These are phyloP conservation scores for Cryptococcus deneoformans DNA, from an alignment of 1,284 basidiomycete genomes.

Conservation along the genomic window DNA sequence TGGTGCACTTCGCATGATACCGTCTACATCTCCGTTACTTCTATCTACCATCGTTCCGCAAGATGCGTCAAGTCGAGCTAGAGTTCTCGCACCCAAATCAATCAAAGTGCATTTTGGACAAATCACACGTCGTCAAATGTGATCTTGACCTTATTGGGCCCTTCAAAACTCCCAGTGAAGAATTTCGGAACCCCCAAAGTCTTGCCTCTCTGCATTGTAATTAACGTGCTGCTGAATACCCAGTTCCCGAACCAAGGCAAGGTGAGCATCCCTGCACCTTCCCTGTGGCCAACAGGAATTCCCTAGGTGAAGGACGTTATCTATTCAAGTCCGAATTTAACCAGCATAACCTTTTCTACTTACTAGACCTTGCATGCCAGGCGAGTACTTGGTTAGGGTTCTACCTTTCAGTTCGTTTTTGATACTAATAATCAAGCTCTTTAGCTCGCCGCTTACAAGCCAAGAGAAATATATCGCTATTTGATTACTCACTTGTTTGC, in stretches of 20 bases:
- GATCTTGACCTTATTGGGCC: conserved; percentile 12
- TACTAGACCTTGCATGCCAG: neutral
- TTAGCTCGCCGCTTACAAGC: too few species aligned
- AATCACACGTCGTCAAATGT: neutral
- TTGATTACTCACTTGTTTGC: conserved; percentile 21
- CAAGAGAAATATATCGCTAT: too few species aligned
- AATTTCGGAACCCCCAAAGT: conserved; percentile 13
- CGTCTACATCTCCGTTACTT: too few species aligned
- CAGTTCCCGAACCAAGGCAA: conserved; percentile 9
- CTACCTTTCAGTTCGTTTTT: neutral
- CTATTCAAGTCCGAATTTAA: neutral
- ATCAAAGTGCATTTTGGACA: neutral
- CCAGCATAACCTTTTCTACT: neutral
- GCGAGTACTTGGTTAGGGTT: neutral
- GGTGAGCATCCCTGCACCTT: conserved; percentile 12
- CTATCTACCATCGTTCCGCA: too few species aligned
- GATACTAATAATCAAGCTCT: neutral
- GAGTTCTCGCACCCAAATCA: neutral
- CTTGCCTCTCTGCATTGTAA: conserved; percentile 10
- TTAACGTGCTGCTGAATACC: conserved; percentile 5
- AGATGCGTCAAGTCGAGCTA: too few species aligned
- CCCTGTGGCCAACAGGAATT: conserved; percentile 16
- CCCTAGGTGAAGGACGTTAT: conserved; percentile 1
- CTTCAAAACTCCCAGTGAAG: conserved; percentile 19
- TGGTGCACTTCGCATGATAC: too few species aligned